Evolutionary conservation across 805 yeast species (phyloP).

Genomic region (Saccharomycopsis schoenii): DNA sequence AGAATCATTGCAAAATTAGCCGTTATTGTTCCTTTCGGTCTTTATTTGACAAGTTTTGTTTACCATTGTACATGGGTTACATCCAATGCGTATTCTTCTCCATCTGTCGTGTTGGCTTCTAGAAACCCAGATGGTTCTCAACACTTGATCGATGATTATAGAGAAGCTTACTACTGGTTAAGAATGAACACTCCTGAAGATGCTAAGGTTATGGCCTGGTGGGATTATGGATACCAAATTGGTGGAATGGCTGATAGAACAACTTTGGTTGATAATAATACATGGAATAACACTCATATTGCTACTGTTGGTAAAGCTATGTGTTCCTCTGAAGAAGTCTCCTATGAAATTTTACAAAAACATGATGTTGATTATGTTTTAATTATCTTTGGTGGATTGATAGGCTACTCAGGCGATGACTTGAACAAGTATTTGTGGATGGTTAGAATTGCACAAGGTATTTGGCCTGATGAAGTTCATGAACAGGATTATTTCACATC

Average conservation of each 20-base stretch:
- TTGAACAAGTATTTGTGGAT: constrained; percentile 96
- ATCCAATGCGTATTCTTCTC: constrained; percentile 89
- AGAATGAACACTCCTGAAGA: constrained; percentile 97
- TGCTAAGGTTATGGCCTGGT: constrained; percentile 96
- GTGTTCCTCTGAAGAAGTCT: constrained; percentile 79
- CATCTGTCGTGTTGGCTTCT: constrained; percentile 90
- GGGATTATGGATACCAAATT: constrained; percentile 99
- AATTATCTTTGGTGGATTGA: constrained; percentile 85
- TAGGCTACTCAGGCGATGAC: constrained; percentile 95
- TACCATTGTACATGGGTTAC: constrained; percentile 97
- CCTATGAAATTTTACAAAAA: constrained; percentile 79
- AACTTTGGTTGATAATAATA: constrained; percentile 94
- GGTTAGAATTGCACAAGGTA: constrained; percentile 97
- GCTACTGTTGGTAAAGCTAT: constrained; percentile 98
- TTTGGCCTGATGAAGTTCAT: constrained; percentile 97
- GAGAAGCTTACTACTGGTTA: constrained; percentile 98
- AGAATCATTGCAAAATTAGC: constrained; percentile 43
- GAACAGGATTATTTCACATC: constrained; percentile 80
- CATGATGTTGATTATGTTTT: constrained; percentile 94
- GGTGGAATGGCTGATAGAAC: constrained; percentile 99
- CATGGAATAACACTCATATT: constrained; percentile 99
- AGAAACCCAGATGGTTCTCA: constrained; percentile 76
- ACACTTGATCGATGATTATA: constrained; percentile 84
- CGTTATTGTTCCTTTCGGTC: constrained; percentile 58
- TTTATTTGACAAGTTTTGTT: constrained; percentile 74